A percentile compares a stretch with the other conserved stretches of the same genome.
These are phyloP conservation scores for Ophiostoma montium DNA, from an alignment of 2,329 filamentous ascomycete genomes.

Conservation along the genomic window DNA sequence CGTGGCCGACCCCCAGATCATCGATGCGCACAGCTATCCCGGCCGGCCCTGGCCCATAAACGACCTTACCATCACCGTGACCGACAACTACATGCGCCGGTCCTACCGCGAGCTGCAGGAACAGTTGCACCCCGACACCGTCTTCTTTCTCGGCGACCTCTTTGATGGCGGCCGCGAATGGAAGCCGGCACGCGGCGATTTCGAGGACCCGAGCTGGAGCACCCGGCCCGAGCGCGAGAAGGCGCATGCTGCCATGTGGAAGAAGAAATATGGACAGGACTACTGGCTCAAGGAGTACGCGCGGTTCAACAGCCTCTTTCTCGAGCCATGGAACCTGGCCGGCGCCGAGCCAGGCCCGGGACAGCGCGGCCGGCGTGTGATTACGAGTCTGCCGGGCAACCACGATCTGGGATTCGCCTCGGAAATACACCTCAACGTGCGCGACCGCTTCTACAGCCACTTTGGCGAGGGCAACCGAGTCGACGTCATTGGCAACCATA, in stretches of 20 bases:
- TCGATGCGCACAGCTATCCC: constrained; percentile 90
- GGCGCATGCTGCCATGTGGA: constrained; percentile 48
- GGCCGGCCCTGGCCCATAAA: constrained; percentile 52
- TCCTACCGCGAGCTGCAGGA: constrained; percentile 68
- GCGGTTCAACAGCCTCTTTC: constrained; percentile 77
- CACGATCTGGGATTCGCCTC: constrained; percentile 88
- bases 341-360: constrained; percentile 37
- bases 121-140: constrained; percentile 65
- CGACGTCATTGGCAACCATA: constrained; percentile 87
- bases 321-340: constrained; percentile 49
- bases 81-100: constrained; percentile 79
- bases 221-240: constrained; percentile 38
- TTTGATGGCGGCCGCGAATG: constrained; percentile 96
- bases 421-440: constrained; percentile 66
- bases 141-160: constrained; percentile 85
- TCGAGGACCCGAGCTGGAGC: constrained; percentile 44
- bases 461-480: constrained; percentile 89
- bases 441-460: constrained; percentile 70
- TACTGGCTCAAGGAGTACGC: constrained; percentile 82
- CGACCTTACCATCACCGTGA: constrained; percentile 44
- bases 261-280: constrained; percentile 59
- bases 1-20: constrained; percentile 80
- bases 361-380: constrained; percentile 58
- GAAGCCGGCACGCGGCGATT: constrained; percentile 53
- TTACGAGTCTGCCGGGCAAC: constrained; percentile 81